A percentile compares a stretch with the other conserved stretches of the same genome.
Conservation (phyloP, 2,329 filamentous ascomycete genomes). For the Stachybotrys chlorohalonatus region DNA sequence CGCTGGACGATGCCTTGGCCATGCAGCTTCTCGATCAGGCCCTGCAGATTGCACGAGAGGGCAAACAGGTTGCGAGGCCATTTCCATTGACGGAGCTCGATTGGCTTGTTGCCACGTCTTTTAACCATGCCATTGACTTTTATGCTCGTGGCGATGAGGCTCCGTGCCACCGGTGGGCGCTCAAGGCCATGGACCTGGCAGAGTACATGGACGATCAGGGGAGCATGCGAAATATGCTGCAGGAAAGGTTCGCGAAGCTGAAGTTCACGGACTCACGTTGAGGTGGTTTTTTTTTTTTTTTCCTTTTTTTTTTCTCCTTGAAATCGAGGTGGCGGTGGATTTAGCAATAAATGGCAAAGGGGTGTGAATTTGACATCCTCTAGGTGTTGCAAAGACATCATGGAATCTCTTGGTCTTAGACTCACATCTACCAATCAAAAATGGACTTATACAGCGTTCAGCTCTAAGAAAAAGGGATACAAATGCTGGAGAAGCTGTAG, state of each 20-base stretch:
- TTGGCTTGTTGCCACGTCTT: slow-evolving; percentile 62
- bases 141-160: slow-evolving; percentile 46
- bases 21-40: slow-evolving; percentile 58
- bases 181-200: slow-evolving; percentile 53
- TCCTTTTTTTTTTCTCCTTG: neutral
- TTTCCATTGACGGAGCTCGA: slow-evolving; percentile 64
- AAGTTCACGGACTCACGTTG: slow-evolving; percentile 6
- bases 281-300: neutral
- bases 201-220: slow-evolving; percentile 47
- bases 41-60: slow-evolving; percentile 39
- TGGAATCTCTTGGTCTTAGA: too few species aligned
- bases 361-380: too few species aligned
- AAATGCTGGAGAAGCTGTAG: too few species aligned
- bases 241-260: slow-evolving; percentile 33
- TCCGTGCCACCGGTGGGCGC: slow-evolving; percentile 51
- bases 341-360: too few species aligned
- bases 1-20: slow-evolving; percentile 44
- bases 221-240: slow-evolving; percentile 32
- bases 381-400: too few species aligned
- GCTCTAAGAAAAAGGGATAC: too few species aligned
- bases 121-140: slow-evolving; percentile 64
- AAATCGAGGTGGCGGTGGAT: too few species aligned
- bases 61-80: slow-evolving; percentile 29
- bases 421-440: too few species aligned
- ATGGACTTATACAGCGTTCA: too few species aligned